Percentiles rank a stretch among this genome's conserved stretches.
Conservation (phyloP, 129 eudicot genomes). For the Sambucus nigra region DNA sequence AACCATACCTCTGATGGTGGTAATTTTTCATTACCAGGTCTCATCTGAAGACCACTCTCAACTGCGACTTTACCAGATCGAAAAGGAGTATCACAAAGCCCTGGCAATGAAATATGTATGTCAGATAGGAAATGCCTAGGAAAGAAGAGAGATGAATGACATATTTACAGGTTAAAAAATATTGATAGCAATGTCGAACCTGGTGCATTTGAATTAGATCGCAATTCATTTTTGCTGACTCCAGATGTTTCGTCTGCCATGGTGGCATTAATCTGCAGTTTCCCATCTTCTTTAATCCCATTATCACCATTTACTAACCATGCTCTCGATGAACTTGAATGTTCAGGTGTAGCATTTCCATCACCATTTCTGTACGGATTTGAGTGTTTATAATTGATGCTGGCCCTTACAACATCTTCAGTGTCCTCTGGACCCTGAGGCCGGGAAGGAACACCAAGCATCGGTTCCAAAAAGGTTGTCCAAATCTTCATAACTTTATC, state of each 20-base stretch:
- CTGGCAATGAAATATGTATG: conserved; percentile 7
- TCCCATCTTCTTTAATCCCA: conserved; percentile 36
- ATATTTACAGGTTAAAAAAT: not conserved
- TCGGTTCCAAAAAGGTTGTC: conserved; percentile 76
- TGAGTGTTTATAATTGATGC: conserved; percentile 21
- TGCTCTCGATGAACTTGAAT: conserved; percentile 29
- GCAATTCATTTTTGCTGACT: conserved; percentile 20
- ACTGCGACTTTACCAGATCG: conserved; percentile 17
- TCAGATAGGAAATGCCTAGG: not conserved
- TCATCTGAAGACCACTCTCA: conserved; percentile 18
- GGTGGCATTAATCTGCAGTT: conserved; percentile 5
- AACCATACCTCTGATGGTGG: conserved; percentile 25
- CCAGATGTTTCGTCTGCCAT: conserved; percentile 22
- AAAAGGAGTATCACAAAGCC: conserved; percentile 20
- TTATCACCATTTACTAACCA: conserved; percentile 25
- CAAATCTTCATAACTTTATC: conserved; percentile 77
- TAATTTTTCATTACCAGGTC: conserved; percentile 15
- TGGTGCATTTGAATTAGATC: conserved; percentile 8
- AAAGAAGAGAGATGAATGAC: not conserved
- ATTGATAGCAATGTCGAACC: conserved; percentile 10
- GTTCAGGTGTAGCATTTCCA: conserved; percentile 24
- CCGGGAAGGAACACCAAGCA: conserved; percentile 58
- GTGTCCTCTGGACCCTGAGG: conserved; percentile 42
- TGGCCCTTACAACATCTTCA: conserved; percentile 38
- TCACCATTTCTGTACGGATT: conserved; percentile 23